Evolutionary conservation across 495 filamentous ascomycete genomes (phyloP), one percentile per base, ranked within the genome.

Genomic region (Neurospora sp.): DNA sequence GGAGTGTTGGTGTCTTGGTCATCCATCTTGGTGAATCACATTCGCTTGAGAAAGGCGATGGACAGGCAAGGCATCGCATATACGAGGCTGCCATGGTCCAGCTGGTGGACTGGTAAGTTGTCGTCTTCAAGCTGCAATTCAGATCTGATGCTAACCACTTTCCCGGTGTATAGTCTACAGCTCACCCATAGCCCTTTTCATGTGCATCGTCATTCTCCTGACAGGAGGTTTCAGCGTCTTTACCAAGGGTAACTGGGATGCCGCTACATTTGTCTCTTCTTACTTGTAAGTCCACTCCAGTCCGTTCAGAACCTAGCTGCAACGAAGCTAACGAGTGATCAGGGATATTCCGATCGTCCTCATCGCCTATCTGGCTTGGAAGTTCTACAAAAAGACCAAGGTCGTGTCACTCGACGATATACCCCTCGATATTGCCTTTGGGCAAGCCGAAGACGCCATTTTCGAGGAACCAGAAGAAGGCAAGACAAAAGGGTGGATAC

Each of bases 1-100:
- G 86, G 86, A 1, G 85, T 86, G 2, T 76, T 90, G 53, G 79
- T 90, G 17, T 87, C 84, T 0, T 90, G 88, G 88, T 80, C 79
- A 3, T 76, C 78, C 4, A 85, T 87, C 45, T 72, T 83, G 22
- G 40, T 84, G 22, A 86, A 84, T 45, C 84, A 87, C 70, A 84
- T 87, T 31, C 80, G 84, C 14, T 73, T 87, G 31, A 79, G 77
- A 59, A 74, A 77, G 69, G 84, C 83, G 1, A 79, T 84, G 80
- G 80, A 78, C 70, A 74, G 72, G 70, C 85, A 86, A 69, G 81
- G 81, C 1, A 85, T 85, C 68, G 72, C 76, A 3, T 42, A 48
- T 0, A 70, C 74, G 4, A 74, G 80, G 40, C 74, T 87, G 35
- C 85, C 85, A 14, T 86, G 83, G 82, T 75, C 83, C 72, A 82